Evolutionary conservation across 2,329 filamentous ascomycete species (phyloP), one percentile per base, ranked within the genome.

Genomic region (Nigrospora sphaerica): DNA sequence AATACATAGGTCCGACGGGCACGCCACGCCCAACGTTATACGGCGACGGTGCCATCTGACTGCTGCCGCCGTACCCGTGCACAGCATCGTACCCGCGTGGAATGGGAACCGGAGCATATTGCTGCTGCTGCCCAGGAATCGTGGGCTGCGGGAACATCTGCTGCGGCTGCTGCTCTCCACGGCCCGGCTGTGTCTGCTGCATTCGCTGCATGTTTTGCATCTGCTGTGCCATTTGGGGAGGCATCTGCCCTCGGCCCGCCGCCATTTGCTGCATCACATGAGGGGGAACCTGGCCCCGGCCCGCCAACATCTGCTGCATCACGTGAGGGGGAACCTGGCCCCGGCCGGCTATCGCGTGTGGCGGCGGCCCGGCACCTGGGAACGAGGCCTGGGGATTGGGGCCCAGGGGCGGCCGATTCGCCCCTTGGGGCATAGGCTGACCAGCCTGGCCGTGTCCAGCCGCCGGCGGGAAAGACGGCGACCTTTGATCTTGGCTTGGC

Each of bases 11-110:
- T 10, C 23, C 23, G 10, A 28, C 23, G 51, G 49, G 4, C 49
- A 17, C 13, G 17, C 38, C 38, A 19, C 18, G 55, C 12, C 59
- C 55, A 11, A 58, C 45, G 13, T 61, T 54, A 32, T 64, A 62
- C 14, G 61, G 58, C 12, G 59, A 62, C 31, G 52, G 49, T 23
- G 54, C 57, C 19, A 59, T 23, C 47, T 50, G 56, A 32, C 49
- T 52, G 4, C 56, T 52, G 13, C 52, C 45, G 12, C 58, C 59
- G 42, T 64, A 64, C 1, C 60, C 60, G 45, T 61, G 59, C 28
- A 64, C 62, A 14, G 61, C 56, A n/a, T 61, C 49, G 39, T 64
- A 64, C 9, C 60, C 59, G 7, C 50, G 52, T 6, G 62, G 62
- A 18, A 64, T 64, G 17, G 62, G 62, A 3, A 64, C 61, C 39